These are phyloP conservation scores for Linnemannia schmuckeri DNA, from an alignment of 192 early-diverging fungal genomes.

Conservation along the genomic window DNA sequence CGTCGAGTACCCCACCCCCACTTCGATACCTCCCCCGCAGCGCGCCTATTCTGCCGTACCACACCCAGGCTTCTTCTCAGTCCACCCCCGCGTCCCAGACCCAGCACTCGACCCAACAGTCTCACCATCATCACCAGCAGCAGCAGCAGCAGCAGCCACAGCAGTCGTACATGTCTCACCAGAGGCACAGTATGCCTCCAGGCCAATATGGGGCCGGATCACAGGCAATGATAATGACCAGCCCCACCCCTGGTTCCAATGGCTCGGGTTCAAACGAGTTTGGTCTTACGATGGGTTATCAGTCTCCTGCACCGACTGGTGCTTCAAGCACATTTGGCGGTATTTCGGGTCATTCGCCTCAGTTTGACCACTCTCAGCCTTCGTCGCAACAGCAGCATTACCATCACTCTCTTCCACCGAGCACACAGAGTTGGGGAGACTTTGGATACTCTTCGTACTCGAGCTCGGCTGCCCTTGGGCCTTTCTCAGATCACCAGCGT, in stretches of 20 bases:
- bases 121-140: conserved; percentile 13
- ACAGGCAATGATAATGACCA: conserved; percentile 10
- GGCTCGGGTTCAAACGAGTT: conserved; percentile 19
- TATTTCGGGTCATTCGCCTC: background rate
- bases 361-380: conserved; percentile 12
- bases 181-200: conserved; percentile 8
- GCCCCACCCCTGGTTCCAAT: conserved; percentile 4
- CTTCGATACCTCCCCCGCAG: conserved; percentile 33
- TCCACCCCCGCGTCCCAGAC: conserved; percentile 2
- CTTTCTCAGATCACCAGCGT: conserved; percentile 29
- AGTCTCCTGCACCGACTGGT: conserved; percentile 14
- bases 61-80: conserved; percentile 13
- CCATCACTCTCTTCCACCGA: conserved; percentile 22
- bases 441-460: conserved; percentile 34
- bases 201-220: conserved; percentile 29
- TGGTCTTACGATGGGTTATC: conserved; percentile 34
- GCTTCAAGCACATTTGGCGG: conserved; percentile 24
- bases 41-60: conserved; percentile 20
- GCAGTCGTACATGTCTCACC: conserved; percentile 15
- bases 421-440: conserved; percentile 29
- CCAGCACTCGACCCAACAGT: conserved; percentile 13
- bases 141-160: conserved; percentile 17
- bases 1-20: conserved; percentile 5
- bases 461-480: conserved; percentile 12
- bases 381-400: conserved; percentile 17